Base-by-base conservation (phyloP, 78 protist species). In the Dictyostelium brefeldianum region DNA sequence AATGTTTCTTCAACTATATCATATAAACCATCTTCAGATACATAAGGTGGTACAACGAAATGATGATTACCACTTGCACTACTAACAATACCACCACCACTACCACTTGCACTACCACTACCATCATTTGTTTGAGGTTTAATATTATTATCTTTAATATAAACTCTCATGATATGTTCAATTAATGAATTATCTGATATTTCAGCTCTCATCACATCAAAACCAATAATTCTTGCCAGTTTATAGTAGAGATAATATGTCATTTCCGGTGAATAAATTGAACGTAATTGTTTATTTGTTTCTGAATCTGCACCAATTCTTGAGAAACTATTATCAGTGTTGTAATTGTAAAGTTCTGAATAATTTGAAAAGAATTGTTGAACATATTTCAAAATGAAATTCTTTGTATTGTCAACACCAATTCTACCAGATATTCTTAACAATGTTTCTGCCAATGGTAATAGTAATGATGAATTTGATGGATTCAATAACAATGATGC, bases 261-360 rank as follows among this genome's bases (percentile, higher is more conserved):
- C 93, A 87, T 87, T 74, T 87, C 93, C 17, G 93, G 93, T 48
- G 93, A 87, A 43, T 87, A 87, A 6, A 87, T 87, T 9, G 70
- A 74, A 5, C 84, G 43, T 25, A 87, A 27, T 64, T 75, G 84
- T 77, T 77, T 87, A 11, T 47, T 59, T 20, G 43, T 41, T 53
- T 87, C 93, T 9, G 83, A 65, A 29, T 69, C 25, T 15, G 18
- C 65, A 51, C 69, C 69, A 15, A 77, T 77, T 54, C 41, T n/a
- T 36, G 73, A 5, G 36, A 54, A 78, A 56, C 71, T 54, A 78
- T 78, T 56, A 65, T 77, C 73, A n/a, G 74, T 84, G 20, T 46
- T 64, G 22, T 75, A 87, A n/a, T 57, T 69, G 51, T 87, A 87
- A 0, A 87, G 65, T 5, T 87, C 93, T 1, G 80, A 64, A 64